Conservation (phyloP, 2,329 filamentous ascomycete species). For the Phaeosphaeria sp. region DNA sequence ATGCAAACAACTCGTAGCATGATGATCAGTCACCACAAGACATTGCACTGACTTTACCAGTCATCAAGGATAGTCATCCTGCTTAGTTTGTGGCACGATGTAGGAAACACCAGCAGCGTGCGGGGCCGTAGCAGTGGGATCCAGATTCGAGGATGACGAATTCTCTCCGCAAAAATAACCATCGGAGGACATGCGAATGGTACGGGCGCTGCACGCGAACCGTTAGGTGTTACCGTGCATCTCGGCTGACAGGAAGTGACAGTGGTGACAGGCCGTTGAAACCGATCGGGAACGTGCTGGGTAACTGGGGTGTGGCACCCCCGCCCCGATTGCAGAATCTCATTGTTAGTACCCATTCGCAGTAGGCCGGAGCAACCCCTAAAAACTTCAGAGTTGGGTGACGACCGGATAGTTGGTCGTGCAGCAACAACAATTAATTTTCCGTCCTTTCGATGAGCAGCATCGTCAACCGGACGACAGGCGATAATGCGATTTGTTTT, state of each 20-base stretch:
- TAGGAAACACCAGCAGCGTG: background rate
- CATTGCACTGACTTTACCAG: background rate
- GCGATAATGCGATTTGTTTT: background rate
- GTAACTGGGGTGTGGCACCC: background rate
- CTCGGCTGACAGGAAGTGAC: background rate
- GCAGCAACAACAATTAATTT: background rate
- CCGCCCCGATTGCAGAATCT: background rate
- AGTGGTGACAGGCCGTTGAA: slow-evolving; percentile 1
- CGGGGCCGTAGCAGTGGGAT: background rate
- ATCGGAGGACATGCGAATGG: slow-evolving; percentile 2
- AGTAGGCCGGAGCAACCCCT: background rate
- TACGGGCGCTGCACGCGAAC: slow-evolving; percentile 3
- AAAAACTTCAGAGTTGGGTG: background rate
- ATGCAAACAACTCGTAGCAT: background rate
- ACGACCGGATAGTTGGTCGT: background rate
- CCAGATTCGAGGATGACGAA: background rate
- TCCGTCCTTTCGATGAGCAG: background rate
- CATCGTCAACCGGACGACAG: background rate
- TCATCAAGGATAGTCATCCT: background rate
- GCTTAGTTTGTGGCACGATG: too few species aligned
- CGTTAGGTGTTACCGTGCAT: slow-evolving; percentile 6
- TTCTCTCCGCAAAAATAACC: background rate
- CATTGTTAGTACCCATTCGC: background rate
- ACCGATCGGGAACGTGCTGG: background rate
- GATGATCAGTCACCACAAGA: background rate